Base-by-base conservation (phyloP, 257 asterid species). In the Nemophila menziesii region DNA sequence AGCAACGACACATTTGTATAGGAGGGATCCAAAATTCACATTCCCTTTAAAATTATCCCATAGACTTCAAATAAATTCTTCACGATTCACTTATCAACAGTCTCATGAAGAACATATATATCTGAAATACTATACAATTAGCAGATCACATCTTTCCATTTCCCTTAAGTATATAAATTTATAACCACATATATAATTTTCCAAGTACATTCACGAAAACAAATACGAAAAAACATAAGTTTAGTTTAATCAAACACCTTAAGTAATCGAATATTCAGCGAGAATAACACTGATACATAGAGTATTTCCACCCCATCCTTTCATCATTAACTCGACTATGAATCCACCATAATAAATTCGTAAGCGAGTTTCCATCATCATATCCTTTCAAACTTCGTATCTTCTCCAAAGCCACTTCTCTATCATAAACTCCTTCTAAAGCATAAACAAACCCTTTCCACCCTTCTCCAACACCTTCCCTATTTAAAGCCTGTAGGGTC, bases 291-390 rank as follows among this genome's bases (percentile, higher is more conserved):
- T 66, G 71, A 54, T 21, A 78, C 86, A 83, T 78, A 56, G 75
- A 65, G 46, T 58, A 65, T 2, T 58, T 67, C 47, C 49, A 55
- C 22, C 77, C 33, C 52, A 43, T 21, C 51, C 67, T 39, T 54
- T 72, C 59, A 21, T 36, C 61, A 49, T 55, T 64, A 45, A 44
- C 72, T 69, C 93, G 62, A 20, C 86, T 75, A 53, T 73, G 66
- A 52, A 71, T 65, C 94, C 94, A 82, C 94, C 94, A 82, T 20
- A 76, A 56, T 44, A 82, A 76, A 69, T 79, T 82, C 0, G 84
- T 51, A 34, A 73, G 55, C 0, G 94, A 73, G 26, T 79, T 82
- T 57, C 94, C 94, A 60, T 82, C 85, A 13, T 82, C 94, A 5
- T 58, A 42, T 5, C 80, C 76, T 4, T 56, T 60, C 47, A 82